A percentile compares a stretch with the other conserved stretches of the same genome.
Evolutionary conservation across 495 filamentous ascomycete genomes (phyloP).

Genomic region (Aspergillus cristatus): DNA sequence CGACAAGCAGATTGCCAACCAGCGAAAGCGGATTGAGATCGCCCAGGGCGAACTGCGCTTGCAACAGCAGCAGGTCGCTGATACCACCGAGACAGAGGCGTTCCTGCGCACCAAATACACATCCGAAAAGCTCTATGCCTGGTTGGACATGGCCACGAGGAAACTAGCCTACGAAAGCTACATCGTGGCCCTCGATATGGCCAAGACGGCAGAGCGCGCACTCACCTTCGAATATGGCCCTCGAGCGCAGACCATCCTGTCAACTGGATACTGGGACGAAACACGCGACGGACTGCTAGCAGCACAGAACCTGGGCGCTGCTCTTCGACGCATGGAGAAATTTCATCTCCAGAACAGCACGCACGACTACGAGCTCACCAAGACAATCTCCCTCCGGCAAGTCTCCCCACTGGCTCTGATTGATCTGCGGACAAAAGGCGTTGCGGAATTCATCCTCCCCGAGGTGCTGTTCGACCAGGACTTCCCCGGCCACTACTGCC

Average conservation of each 20-base stretch:
- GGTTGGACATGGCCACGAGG: slow-evolving; percentile 9
- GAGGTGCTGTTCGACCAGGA: no score
- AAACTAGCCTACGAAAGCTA: slow-evolving; percentile 13
- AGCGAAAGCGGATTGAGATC: slow-evolving; percentile 7
- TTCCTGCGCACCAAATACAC: slow-evolving; percentile 24
- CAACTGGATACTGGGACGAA: slow-evolving; percentile 21
- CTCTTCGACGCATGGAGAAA: slow-evolving; percentile 16
- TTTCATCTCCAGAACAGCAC: slow-evolving; percentile 10
- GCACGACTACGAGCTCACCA: slow-evolving; percentile 27
- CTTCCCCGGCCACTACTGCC: slow-evolving; percentile 35
- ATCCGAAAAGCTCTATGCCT: slow-evolving; percentile 20
- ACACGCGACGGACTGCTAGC: slow-evolving; percentile 18
- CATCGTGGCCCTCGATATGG: slow-evolving; percentile 9
- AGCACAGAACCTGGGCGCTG: slow-evolving; percentile 14
- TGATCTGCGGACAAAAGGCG: slow-evolving; percentile 12
- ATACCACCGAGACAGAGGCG: slow-evolving; percentile 6
- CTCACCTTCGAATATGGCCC: slow-evolving; percentile 14
- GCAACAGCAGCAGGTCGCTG: slow-evolving; percentile 11
- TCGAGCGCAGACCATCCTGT: no score
- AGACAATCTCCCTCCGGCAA: slow-evolving; percentile 24
- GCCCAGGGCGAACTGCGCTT: slow-evolving; percentile 19
- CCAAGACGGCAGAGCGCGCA: slow-evolving; percentile 12
- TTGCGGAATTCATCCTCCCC: slow-evolving; percentile 13
- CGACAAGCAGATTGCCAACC: slow-evolving; percentile 19
- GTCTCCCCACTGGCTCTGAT: slow-evolving; percentile 18